Conservation (phyloP, 2,329 filamentous ascomycete genomes). For the Aspergillus niger region DNA sequence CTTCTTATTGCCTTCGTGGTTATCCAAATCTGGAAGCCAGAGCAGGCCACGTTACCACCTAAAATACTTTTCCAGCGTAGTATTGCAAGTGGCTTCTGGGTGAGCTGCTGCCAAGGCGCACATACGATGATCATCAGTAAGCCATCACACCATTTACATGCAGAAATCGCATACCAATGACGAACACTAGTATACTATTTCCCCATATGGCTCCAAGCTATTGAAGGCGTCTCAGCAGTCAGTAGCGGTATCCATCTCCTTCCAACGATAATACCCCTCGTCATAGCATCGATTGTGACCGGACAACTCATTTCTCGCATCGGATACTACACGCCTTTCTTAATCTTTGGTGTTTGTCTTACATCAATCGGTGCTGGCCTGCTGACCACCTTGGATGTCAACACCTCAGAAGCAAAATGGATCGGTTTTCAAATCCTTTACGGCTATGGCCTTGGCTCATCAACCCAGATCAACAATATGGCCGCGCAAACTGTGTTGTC, state of each 20-base stretch:
- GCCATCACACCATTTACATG: neutral
- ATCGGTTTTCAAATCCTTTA: constrained; percentile 41
- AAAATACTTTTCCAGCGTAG: constrained; percentile 52
- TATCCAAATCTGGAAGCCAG: constrained; percentile 44
- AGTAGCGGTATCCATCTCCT: constrained; percentile 49
- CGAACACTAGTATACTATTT: constrained; percentile 38
- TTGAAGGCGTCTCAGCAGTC: constrained; percentile 45
- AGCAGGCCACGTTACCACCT: constrained; percentile 54
- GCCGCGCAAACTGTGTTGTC: constrained; percentile 40
- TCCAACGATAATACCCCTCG: constrained; percentile 41
- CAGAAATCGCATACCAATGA: neutral
- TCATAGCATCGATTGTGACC: constrained; percentile 37
- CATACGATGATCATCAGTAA: neutral
- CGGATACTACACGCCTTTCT: constrained; percentile 46
- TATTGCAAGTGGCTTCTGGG: constrained; percentile 37
- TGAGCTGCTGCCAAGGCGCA: constrained; percentile 30
- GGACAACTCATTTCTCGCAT: constrained; percentile 37
- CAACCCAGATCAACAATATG: constrained; percentile 41
- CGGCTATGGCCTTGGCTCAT: constrained; percentile 39
- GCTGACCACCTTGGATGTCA: constrained; percentile 40
- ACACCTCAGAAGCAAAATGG: constrained; percentile 40
- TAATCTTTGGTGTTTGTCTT: constrained; percentile 38
- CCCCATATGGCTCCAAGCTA: constrained; percentile 53
- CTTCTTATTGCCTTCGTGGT: constrained; percentile 6
- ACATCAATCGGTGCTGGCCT: constrained; percentile 45